phyloP scores from a whole-genome alignment of 495 filamentous ascomycete genomes.

The Cladorrhinum samala region DNA sequence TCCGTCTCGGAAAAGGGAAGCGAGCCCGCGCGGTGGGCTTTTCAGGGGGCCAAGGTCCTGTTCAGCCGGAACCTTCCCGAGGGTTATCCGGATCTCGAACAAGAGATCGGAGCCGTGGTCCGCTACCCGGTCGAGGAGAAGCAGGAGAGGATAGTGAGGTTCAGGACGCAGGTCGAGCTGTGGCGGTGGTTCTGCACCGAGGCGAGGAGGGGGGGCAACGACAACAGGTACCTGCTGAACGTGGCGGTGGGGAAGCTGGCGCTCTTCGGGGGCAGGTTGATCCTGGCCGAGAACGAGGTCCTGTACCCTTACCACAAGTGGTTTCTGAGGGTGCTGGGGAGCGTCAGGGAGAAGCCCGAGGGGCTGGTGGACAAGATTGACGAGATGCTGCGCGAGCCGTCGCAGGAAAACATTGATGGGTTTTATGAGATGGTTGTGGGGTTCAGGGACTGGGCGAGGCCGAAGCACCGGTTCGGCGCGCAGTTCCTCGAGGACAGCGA shows the following conservation, averaged over 20 bases:
- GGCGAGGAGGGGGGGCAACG: constrained; percentile 13
- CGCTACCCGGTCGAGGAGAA: constrained; percentile 12
- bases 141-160: constrained; percentile 8
- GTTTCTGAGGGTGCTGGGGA: constrained; percentile 17
- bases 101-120: background rate
- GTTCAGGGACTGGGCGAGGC: constrained; percentile 13
- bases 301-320: constrained; percentile 25
- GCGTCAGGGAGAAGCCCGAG: constrained; percentile 11
- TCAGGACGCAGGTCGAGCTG: constrained; percentile 15
- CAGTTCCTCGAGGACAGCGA: constrained; percentile 19
- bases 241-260: constrained; percentile 17
- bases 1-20: constrained; percentile 15
- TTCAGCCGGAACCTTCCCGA: background rate
- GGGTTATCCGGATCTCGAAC: background rate
- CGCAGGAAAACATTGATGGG: constrained; percentile 6
- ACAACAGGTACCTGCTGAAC: constrained; percentile 13
- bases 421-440: constrained; percentile 13
- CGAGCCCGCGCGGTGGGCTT: constrained; percentile 21
- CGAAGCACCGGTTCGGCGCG: background rate
- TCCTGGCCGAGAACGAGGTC: constrained; percentile 19
- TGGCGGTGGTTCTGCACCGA: constrained; percentile 18
- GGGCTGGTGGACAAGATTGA: constrained; percentile 14
- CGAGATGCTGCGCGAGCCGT: constrained; percentile 2
- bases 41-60: constrained; percentile 12
- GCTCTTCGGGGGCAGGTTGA: constrained; percentile 19